Base-by-base conservation (phyloP, 129 eudicot genomes). In the Erigeron canadensis region DNA sequence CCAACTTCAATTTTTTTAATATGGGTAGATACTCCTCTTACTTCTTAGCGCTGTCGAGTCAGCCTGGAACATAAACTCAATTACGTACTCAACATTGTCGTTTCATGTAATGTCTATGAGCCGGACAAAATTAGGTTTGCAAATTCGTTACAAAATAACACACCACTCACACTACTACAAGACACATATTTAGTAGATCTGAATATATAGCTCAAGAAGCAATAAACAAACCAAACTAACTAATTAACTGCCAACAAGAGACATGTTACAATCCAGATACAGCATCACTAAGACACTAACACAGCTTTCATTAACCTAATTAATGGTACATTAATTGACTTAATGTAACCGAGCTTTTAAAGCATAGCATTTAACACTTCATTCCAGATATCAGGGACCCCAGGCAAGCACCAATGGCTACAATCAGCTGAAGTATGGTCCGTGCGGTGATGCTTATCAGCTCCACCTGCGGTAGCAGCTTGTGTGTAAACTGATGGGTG, bases 401-500 rank as follows among this genome's bases (percentile, higher is more conserved):
- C 97, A 69, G 97, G 97, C 34, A 91, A 66, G 69, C 97, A 91
- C 97, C 97, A 91, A 8, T 91, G 97, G 78, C 97, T 91, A 72
- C 97, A 91, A 70, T 91, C 97, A 71, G 77, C 77, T 21, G 90
- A 88, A 57, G 69, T 68, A 43, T 77, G 74, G 50, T 67, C 78
- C 15, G 74, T 67, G 1, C 44, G 9, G 59, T 70, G 81, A 23
- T 84, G 85, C 57, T 84, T 84, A 42, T 58, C 65, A 15, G 51
- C 72, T 74, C 80, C 81, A 56, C 67, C 81, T 5, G 82, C 75
- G 3, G 34, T 28, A 22, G 78, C 45, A 46, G 81, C 81, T 55
- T 75, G 82, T 34, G 81, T 78, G 71, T 91, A 91, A 21, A 91
- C 59, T 9, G 97, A 91, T 7, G 97, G 97, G 72, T 91, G 97